phyloP scores from a whole-genome alignment of 2,329 filamentous ascomycete species.

The Lojkania enalia region DNA sequence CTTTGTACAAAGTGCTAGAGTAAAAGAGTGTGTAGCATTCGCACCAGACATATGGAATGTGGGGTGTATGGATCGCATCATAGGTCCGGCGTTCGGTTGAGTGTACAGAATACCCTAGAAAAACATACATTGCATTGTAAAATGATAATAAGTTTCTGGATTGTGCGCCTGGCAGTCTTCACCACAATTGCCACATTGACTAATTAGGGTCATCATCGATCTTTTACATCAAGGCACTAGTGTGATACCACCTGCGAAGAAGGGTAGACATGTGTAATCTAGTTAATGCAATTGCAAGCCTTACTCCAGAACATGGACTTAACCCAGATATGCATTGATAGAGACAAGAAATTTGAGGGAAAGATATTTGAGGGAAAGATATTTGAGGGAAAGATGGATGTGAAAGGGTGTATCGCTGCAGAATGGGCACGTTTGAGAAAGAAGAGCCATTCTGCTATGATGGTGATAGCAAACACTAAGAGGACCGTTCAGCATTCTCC shows the following conservation, averaged over 20 bases:
- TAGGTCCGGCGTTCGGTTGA: too few species aligned
- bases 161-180: background rate
- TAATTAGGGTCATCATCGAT: too few species aligned
- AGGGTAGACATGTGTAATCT: slow-evolving; percentile 10
- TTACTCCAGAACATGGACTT: slow-evolving; percentile 22
- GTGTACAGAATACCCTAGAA: too few species aligned
- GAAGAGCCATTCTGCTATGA: slow-evolving; percentile 33
- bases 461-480: slow-evolving; percentile 38
- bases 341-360: slow-evolving; percentile 1
- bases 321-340: slow-evolving; percentile 32
- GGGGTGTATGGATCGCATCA: too few species aligned
- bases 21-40: too few species aligned
- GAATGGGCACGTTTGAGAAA: slow-evolving; percentile 18
- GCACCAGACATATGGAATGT: too few species aligned
- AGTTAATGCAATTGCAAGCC: slow-evolving; percentile 19
- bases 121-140: too few species aligned
- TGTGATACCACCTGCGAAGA: background rate
- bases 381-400: slow-evolving; percentile 8
- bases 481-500: slow-evolving; percentile 36
- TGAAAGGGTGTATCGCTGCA: slow-evolving; percentile 13
- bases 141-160: too few species aligned
- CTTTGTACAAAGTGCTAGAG: too few species aligned
- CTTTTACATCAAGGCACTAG: background rate
- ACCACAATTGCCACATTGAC: too few species aligned
- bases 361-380: slow-evolving; percentile 5